Conservation (phyloP, 192 early-diverging fungal species). For the Mortierella hygrophila region DNA sequence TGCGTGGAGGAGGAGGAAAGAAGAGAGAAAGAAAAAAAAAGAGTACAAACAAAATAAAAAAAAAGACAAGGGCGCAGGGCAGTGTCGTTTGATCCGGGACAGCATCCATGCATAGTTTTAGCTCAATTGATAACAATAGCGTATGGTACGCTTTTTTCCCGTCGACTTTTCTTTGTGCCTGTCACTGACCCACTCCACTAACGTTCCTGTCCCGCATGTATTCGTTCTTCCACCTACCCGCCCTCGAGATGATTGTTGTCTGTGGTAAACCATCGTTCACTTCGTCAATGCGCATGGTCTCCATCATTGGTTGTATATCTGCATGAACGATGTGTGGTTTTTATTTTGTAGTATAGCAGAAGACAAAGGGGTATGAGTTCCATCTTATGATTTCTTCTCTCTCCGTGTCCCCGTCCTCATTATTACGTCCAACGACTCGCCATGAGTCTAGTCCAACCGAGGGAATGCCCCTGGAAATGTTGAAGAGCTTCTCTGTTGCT, state of each 20-base stretch:
- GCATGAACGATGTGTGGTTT: background rate
- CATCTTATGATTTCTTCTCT: background rate
- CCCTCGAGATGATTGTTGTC: background rate
- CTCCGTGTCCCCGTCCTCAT: background rate
- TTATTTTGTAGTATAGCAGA: slow-evolving; percentile 3
- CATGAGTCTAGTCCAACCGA: background rate
- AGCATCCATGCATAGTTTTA: background rate
- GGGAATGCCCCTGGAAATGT: slow-evolving; percentile 8
- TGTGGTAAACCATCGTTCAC: background rate
- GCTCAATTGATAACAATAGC: background rate
- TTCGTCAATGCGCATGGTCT: background rate
- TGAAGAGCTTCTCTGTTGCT: background rate
- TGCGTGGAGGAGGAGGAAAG: background rate
- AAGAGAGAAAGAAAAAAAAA: background rate
- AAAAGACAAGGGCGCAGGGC: background rate
- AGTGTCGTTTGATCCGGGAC: background rate
- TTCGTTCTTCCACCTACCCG: background rate
- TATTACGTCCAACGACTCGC: background rate
- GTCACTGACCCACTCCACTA: background rate
- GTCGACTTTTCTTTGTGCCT: background rate
- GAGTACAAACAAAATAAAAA: background rate
- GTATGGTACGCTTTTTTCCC: background rate
- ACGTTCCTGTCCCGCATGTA: background rate
- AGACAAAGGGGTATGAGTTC: background rate
- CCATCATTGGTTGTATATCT: background rate